phyloP scores from a whole-genome alignment of 148 eudicot species.

The Chenopodium album region DNA sequence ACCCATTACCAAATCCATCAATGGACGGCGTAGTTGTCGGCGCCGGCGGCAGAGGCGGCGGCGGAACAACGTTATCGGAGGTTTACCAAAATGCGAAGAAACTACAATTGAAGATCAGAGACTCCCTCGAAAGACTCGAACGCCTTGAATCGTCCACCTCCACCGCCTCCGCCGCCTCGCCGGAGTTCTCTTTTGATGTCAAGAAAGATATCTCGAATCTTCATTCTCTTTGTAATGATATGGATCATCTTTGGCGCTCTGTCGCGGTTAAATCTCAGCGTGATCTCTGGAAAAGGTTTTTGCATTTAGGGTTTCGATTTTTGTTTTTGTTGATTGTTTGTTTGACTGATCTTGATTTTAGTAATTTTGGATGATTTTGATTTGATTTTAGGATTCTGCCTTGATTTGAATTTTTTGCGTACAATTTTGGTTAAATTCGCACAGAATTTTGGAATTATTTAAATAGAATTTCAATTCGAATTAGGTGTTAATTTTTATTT shows the following conservation, averaged over 20 bases:
- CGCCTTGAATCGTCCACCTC: slow-evolving; percentile 65
- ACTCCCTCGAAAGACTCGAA: slow-evolving; percentile 72
- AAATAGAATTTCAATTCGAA: too few relatives aligned
- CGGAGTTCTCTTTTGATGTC: slow-evolving; percentile 60
- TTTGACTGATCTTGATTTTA: background rate
- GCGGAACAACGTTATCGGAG: slow-evolving; percentile 70
- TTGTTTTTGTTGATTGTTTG: background rate
- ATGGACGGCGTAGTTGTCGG: background rate
- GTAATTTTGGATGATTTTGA: background rate
- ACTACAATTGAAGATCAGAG: slow-evolving; percentile 56
- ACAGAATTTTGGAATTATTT: too few relatives aligned
- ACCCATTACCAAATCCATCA: background rate
- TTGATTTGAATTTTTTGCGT: background rate
- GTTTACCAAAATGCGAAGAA: slow-evolving; percentile 63
- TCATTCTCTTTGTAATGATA: slow-evolving; percentile 64
- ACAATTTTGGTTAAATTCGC: too few relatives aligned
- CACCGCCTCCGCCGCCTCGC: slow-evolving; percentile 43
- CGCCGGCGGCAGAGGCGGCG: background rate
- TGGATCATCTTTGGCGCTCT: slow-evolving; percentile 89
- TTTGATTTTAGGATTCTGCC: background rate
- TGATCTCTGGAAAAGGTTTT: slow-evolving; percentile 87
- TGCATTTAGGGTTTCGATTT: background rate
- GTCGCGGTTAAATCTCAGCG: slow-evolving; percentile 78
- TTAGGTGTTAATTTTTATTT: background rate
- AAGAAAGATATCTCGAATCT: slow-evolving; percentile 57